Percentiles rank a stretch among this genome's conserved stretches.
phyloP scores from a whole-genome alignment of 169 alveolate species.

The Eimeria acervulina region DNA sequence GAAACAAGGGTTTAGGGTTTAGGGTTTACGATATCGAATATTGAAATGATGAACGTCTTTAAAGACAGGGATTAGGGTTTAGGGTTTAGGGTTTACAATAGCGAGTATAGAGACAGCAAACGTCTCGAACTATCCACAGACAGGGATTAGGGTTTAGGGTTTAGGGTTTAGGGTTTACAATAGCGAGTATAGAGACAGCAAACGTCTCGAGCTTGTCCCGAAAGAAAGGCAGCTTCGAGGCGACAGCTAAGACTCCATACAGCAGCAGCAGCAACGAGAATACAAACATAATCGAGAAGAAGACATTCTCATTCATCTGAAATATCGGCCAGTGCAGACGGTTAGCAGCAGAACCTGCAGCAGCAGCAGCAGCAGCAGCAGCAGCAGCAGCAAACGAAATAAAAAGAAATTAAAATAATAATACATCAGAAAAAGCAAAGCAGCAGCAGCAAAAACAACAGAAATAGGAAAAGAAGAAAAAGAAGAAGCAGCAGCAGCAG shows the following conservation, averaged over 20 bases:
- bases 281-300: background rate
- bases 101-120: background rate
- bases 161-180: constrained; percentile 25
- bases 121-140: background rate
- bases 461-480: background rate
- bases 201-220: background rate
- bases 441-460: background rate
- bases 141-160: constrained; percentile 9
- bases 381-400: background rate
- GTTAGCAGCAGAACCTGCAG: no score
- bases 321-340: constrained; percentile 12
- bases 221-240: background rate
- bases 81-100: no score
- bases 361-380: background rate
- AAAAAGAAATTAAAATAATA: background rate
- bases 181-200: background rate
- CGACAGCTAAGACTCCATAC: background rate
- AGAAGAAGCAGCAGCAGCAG: no score
- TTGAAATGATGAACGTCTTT: no score
- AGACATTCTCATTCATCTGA: background rate
- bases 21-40: no score
- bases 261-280: background rate
- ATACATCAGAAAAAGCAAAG: no score
- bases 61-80: no score
- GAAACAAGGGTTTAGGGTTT: no score